Conservation (phyloP, 2,329 filamentous ascomycete species). For the Beauveria varroae region DNA sequence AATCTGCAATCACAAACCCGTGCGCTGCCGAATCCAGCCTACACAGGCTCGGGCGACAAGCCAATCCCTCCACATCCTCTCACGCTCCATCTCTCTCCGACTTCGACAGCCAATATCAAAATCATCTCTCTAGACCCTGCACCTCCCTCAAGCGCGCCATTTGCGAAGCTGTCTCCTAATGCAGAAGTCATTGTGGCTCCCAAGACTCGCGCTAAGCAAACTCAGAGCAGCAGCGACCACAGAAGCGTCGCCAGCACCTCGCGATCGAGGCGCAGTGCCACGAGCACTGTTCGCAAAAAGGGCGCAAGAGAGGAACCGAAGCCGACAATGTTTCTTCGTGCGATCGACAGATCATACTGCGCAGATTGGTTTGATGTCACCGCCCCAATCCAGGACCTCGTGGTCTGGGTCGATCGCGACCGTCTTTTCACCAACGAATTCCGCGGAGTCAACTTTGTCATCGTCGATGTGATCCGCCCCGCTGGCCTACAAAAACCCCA, state of each 20-base stretch:
- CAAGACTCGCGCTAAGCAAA: slow-evolving; percentile 69
- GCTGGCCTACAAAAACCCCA: slow-evolving; percentile 66
- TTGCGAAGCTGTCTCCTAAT: slow-evolving; percentile 88
- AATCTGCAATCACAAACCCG: slow-evolving; percentile 91
- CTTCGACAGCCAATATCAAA: slow-evolving; percentile 86
- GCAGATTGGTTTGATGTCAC: slow-evolving; percentile 74
- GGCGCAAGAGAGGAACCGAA: slow-evolving; percentile 56
- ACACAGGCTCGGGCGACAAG: slow-evolving; percentile 42
- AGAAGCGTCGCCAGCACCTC: slow-evolving; percentile 75
- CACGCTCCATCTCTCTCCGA: slow-evolving; percentile 88
- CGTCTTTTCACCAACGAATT: slow-evolving; percentile 64
- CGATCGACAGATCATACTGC: slow-evolving; percentile 63
- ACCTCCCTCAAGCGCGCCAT: slow-evolving; percentile 59
- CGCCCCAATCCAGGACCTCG: slow-evolving; percentile 49
- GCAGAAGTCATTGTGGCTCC: slow-evolving; percentile 96
- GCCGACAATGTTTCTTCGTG: slow-evolving; percentile 69
- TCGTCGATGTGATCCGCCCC: slow-evolving; percentile 81
- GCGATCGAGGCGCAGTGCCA: slow-evolving; percentile 69
- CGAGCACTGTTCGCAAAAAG: slow-evolving; percentile 57
- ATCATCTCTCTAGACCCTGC: slow-evolving; percentile 76
- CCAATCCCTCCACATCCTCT: slow-evolving; percentile 63
- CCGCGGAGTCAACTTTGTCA: slow-evolving; percentile 67
- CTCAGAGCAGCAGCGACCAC: slow-evolving; percentile 62
- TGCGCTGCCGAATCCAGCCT: slow-evolving; percentile 79
- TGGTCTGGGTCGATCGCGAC: slow-evolving; percentile 80